phyloP scores from a whole-genome alignment of 2,329 filamentous ascomycete species.

The Dothistroma pini region DNA sequence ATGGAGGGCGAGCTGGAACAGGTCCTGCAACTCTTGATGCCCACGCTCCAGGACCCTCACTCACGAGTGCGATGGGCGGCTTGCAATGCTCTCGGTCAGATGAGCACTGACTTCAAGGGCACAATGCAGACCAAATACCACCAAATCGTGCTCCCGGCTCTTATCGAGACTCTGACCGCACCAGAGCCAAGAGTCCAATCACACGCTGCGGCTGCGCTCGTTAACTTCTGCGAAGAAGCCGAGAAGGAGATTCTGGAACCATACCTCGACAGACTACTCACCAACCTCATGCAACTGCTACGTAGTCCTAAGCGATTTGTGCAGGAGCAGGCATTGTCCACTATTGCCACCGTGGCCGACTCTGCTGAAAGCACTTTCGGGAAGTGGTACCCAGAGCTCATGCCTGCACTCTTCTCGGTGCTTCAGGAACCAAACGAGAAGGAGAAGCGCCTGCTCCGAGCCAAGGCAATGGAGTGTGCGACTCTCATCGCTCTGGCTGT shows the following conservation, averaged over 20 bases:
- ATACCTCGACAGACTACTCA: constrained; percentile 84
- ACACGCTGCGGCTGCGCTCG: constrained; percentile 92
- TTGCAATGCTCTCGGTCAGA: constrained; percentile 97
- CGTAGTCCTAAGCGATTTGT: constrained; percentile 93
- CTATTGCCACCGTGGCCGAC: constrained; percentile 98
- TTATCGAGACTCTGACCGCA: constrained; percentile 87
- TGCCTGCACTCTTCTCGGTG: constrained; percentile 90
- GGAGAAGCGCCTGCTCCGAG: constrained; percentile 83
- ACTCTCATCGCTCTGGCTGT: constrained; percentile 94
- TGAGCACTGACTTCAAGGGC: constrained; percentile 98
- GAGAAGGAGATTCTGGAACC: constrained; percentile 89
- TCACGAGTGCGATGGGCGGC: constrained; percentile 95
- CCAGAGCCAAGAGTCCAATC: constrained; percentile 92
- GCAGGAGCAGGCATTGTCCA: constrained; percentile 95
- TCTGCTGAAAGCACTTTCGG: constrained; percentile 92
- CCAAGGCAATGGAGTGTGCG: constrained; percentile 99
- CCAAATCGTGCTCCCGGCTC: constrained; percentile 77
- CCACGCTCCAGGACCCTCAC: constrained; percentile 82
- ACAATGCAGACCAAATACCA: constrained; percentile 98
- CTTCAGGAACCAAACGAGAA: constrained; percentile 87
- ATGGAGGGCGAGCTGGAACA: constrained; percentile 95
- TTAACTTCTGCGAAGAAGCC: constrained; percentile 98
- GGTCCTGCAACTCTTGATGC: constrained; percentile 90
- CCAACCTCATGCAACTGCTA: constrained; percentile 79
- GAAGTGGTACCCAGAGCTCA: constrained; percentile 92